Percentiles rank a stretch among this genome's conserved stretches.
Evolutionary conservation across 495 filamentous ascomycete genomes (phyloP).

Genomic region (Aspergillus sclerotiicarbonarius): DNA sequence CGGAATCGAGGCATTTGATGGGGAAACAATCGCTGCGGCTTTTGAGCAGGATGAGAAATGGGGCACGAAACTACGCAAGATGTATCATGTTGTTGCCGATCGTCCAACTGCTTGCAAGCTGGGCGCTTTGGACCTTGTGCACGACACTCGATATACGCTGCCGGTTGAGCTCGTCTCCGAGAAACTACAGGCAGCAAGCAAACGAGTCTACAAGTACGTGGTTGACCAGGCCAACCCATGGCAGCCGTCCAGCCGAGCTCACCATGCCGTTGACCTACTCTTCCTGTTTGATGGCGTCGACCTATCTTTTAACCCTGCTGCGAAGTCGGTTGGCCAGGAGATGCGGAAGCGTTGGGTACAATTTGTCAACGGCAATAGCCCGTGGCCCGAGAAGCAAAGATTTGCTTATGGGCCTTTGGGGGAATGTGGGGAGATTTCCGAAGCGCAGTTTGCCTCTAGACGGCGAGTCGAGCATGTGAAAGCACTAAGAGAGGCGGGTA

Average conservation of each 20-base stretch:
- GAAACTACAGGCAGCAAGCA: slow-evolving; percentile 28
- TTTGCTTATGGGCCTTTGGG: slow-evolving; percentile 39
- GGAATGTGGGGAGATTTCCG: slow-evolving; percentile 34
- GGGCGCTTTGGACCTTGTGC: slow-evolving; percentile 36
- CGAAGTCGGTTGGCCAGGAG: slow-evolving; percentile 28
- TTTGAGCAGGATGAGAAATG: slow-evolving; percentile 29
- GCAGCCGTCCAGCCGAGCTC: slow-evolving; percentile 40
- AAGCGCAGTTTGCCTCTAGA: slow-evolving; percentile 31
- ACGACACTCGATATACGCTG: slow-evolving; percentile 34
- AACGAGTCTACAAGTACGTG: slow-evolving; percentile 38
- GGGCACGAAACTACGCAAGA: slow-evolving; percentile 34
- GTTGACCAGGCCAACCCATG: slow-evolving; percentile 46
- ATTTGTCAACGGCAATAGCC: slow-evolving; percentile 31
- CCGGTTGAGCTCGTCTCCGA: slow-evolving; percentile 35
- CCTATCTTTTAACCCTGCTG: slow-evolving; percentile 32
- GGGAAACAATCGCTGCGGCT: slow-evolving; percentile 29
- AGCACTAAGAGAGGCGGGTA: slow-evolving; percentile 30
- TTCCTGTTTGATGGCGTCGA: slow-evolving; percentile 39
- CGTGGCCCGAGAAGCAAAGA: slow-evolving; percentile 27
- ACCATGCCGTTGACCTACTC: slow-evolving; percentile 46
- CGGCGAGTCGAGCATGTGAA: slow-evolving; percentile 28
- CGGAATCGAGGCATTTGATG: slow-evolving; percentile 33
- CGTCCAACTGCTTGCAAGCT: slow-evolving; percentile 39
- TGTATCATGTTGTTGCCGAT: slow-evolving; percentile 35
- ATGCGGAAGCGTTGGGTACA: slow-evolving; percentile 36